phyloP scores from a whole-genome alignment of 352 stramenopile species.

The Pythium vanterpoolii region DNA sequence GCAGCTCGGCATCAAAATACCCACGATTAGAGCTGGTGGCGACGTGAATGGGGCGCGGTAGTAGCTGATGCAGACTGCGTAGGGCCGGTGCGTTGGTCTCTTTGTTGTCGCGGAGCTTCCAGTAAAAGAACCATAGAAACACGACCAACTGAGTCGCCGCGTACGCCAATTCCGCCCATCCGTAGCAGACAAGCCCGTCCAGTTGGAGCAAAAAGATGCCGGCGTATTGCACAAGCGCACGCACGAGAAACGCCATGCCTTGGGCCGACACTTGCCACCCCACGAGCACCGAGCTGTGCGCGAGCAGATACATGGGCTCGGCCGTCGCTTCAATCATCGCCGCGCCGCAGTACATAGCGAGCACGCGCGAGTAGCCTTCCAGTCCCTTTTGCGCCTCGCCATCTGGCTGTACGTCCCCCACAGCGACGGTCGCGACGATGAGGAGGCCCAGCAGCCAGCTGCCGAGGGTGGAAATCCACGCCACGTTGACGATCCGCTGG shows the following conservation, averaged over 20 bases:
- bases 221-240: conserved; percentile 62
- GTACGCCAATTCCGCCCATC: conserved; percentile 73
- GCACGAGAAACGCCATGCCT: conserved; percentile 68
- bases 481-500: conserved; percentile 69
- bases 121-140: conserved; percentile 54
- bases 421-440: conserved; percentile 28
- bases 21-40: background rate
- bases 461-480: conserved; percentile 69
- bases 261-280: conserved; percentile 80
- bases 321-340: conserved; percentile 77
- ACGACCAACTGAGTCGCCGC: conserved; percentile 53
- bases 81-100: conserved; percentile 35
- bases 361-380: conserved; percentile 44
- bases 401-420: background rate
- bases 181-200: conserved; percentile 64
- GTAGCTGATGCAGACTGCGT: conserved; percentile 44
- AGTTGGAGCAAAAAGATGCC: conserved; percentile 62
- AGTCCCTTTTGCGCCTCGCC: conserved; percentile 15
- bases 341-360: conserved; percentile 73
- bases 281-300: conserved; percentile 75
- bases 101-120: conserved; percentile 32
- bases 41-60: conserved; percentile 27
- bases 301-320: conserved; percentile 82
- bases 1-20: conserved; percentile 50
- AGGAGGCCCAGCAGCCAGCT: conserved; percentile 48